A percentile compares a stretch with the other conserved stretches of the same genome.
phyloP scores from a whole-genome alignment of 1,284 basidiomycete genomes.

The Porogramme epimiltina region DNA sequence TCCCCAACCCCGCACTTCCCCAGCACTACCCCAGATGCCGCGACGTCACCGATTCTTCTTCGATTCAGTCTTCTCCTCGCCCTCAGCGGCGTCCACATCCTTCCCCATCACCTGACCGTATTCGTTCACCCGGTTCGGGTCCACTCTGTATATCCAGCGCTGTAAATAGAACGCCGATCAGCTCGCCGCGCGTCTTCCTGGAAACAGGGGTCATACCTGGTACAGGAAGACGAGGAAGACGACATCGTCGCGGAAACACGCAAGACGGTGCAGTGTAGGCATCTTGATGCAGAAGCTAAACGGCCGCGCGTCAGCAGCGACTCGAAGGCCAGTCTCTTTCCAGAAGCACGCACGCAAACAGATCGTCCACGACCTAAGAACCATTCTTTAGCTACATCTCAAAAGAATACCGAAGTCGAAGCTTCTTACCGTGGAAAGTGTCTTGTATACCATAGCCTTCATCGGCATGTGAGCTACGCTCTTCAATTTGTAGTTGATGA shows the following conservation, averaged over 20 bases:
- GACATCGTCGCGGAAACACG: slow-evolving; percentile 90
- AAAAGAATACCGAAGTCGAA: neutral
- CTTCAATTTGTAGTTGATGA: slow-evolving; percentile 97
- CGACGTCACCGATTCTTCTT: slow-evolving; percentile 43
- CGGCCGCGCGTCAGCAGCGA: slow-evolving; percentile 12
- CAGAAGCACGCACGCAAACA: slow-evolving; percentile 72
- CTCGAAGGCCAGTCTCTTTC: neutral
- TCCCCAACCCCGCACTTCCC: slow-evolving; percentile 14
- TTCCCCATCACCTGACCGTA: slow-evolving; percentile 82
- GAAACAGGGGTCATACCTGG: slow-evolving; percentile 52
- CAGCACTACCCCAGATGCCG: slow-evolving; percentile 7
- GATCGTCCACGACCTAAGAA: slow-evolving; percentile 76
- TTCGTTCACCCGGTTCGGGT: slow-evolving; percentile 93
- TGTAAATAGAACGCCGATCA: slow-evolving; percentile 33
- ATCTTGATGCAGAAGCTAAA: slow-evolving; percentile 90
- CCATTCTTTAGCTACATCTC: neutral
- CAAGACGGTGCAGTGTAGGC: slow-evolving; percentile 90
- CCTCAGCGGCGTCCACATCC: slow-evolving; percentile 48
- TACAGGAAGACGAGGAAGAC: slow-evolving; percentile 88
- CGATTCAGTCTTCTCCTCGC: slow-evolving; percentile 29
- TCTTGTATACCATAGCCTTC: slow-evolving; percentile 97
- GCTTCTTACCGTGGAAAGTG: slow-evolving; percentile 64
- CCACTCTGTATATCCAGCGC: slow-evolving; percentile 95
- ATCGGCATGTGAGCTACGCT: slow-evolving; percentile 93
- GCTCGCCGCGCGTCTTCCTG: slow-evolving; percentile 1